Evolutionary conservation across 1,139 yeast species (phyloP).

Genomic region (Martiniozyma asiatica): DNA sequence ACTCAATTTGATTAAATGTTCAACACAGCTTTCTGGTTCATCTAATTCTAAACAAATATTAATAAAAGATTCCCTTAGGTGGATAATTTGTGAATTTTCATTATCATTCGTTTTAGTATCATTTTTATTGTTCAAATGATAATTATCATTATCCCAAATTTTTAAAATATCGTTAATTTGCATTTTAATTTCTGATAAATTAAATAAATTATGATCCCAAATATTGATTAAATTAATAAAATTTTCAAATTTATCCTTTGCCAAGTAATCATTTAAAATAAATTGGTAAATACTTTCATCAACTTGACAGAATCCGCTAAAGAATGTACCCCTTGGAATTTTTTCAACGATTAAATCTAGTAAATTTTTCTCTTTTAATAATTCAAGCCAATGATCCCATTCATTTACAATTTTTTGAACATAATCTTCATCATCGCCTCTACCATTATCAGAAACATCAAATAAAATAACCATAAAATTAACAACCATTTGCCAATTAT

Average conservation of each 20-base stretch:
- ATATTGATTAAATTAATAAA: conserved; percentile 31
- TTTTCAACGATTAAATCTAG: conserved; percentile 35
- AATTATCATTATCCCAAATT: conserved; percentile 15
- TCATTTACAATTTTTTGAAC: conserved; percentile 29
- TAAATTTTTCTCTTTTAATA: conserved; percentile 40
- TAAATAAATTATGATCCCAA: conserved; percentile 56
- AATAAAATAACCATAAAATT: conserved; percentile 35
- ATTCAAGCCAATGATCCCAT: conserved; percentile 60
- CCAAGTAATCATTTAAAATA: conserved; percentile 40
- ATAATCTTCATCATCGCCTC: conserved; percentile 15
- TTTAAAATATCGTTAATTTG: conserved; percentile 32
- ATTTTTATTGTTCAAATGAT: too few relatives aligned
- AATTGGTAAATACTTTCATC: conserved; percentile 35
- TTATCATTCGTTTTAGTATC: not conserved
- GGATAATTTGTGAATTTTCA: conserved; percentile 5
- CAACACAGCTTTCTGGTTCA: conserved; percentile 52
- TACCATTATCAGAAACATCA: conserved; percentile 22
- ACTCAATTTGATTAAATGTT: conserved; percentile 43
- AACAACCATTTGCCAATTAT: conserved; percentile 49
- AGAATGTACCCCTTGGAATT: conserved; percentile 33
- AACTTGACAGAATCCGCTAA: conserved; percentile 14
- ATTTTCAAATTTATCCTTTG: conserved; percentile 23
- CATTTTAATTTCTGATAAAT: conserved; percentile 32
- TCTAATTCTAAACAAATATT: conserved; percentile 43
- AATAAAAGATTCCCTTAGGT: conserved; percentile 40